Evolutionary conservation across 805 yeast genomes (phyloP), one percentile per base, ranked within the genome.

Genomic region (Kodamaea sagamina): DNA sequence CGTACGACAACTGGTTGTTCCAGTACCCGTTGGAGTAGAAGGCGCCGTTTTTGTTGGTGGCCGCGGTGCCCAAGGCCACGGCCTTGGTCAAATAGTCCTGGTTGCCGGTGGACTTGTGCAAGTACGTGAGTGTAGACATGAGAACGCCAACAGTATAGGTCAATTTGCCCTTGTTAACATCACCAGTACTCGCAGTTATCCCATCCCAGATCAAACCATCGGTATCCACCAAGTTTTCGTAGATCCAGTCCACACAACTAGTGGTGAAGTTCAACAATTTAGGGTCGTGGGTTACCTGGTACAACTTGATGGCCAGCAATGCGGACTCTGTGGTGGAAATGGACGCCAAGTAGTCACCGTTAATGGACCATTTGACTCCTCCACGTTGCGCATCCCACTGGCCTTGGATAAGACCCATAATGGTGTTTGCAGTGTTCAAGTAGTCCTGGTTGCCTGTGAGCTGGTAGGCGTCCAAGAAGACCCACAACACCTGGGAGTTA

Each of bases 1-100:
- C 39, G 29, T 55, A 51, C 24, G 43, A 29, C 39, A 51, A 36
- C 4, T 37, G 40, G 36, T 55, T 47, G 41, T 51, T 49, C 47
- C 55, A 44, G 47, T 54, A 47, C 3, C 59, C 59, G 18, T 48
- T 42, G 9, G 36, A 18, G 41, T 44, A 50, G 41, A 50, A 50
- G 3, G 42, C 44, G 12, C 50, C 48, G 11, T 40, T 36, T 5
- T 34, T 24, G 29, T 44, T 42, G 16, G 43, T 41, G 8, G 52
- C 50, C 2, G 50, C 41, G 4, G 41, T 22, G 19, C 42, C 48
- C 38, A 50, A 43, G 4, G 41, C 29, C 5, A 43, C 34, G 13
- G 54, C 52, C 22, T 40, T 35, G 10, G 24, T 18, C n/a, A 44
- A 24, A 26, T 37, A 47, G 22, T n/a, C 29, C 4, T 32, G 15